These are phyloP conservation scores for Quercus lobata DNA, from an alignment of 331 rosid genomes.

Conservation along the genomic window DNA sequence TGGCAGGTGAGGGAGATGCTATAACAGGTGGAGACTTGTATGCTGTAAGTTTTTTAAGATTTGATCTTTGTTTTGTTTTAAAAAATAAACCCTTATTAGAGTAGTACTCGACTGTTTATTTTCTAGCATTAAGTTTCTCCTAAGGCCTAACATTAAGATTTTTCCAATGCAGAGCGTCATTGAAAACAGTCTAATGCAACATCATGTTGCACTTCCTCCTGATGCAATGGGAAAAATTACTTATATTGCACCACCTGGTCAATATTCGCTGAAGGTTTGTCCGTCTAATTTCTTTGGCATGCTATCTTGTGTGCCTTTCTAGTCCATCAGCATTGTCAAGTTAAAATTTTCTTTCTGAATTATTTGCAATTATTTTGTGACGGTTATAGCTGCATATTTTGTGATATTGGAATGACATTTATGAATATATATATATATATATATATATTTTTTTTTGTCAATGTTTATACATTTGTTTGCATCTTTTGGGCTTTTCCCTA, in stretches of 20 bases:
- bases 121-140: constrained; percentile 14
- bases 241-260: constrained; percentile 85
- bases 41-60: constrained; percentile 64
- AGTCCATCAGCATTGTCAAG: constrained; percentile 3
- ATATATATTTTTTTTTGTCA: too few species aligned
- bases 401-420: not conserved
- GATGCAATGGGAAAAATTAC: constrained; percentile 96
- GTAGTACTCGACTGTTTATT: not conserved
- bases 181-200: constrained; percentile 91
- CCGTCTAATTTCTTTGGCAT: not conserved
- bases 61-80: constrained; percentile 9
- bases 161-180: constrained; percentile 64
- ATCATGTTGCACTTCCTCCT: constrained; percentile 84
- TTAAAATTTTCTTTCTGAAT: not conserved
- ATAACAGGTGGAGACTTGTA: constrained; percentile 94
- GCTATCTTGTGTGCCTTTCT: not conserved
- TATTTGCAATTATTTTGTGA: not conserved
- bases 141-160: constrained; percentile 11
- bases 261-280: constrained; percentile 84
- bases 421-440: not conserved
- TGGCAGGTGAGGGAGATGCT: constrained; percentile 88
- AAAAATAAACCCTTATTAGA: not conserved
- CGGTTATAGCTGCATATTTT: constrained; percentile 4
- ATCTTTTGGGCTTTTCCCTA: constrained; percentile 6
- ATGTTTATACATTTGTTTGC: not conserved